phyloP scores from a whole-genome alignment of 331 rosid species.

The Pyracantha coccinea region DNA sequence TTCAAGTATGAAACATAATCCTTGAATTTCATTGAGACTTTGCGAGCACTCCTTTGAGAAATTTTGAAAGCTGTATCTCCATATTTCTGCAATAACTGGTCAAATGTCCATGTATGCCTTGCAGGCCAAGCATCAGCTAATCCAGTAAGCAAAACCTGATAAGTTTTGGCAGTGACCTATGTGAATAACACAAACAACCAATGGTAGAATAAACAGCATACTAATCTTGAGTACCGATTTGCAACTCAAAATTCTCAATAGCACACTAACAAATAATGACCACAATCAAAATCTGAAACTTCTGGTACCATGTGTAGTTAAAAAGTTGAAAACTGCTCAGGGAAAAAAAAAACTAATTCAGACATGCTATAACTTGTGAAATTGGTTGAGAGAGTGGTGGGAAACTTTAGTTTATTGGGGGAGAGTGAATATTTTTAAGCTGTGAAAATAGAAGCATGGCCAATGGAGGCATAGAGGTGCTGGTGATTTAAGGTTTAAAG shows the following conservation, averaged over 20 bases:
- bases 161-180: conserved; percentile 18
- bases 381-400: neutral
- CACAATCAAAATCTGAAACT: neutral
- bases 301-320: neutral
- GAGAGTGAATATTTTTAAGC: neutral
- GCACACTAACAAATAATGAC: neutral
- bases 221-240: conserved; percentile 6
- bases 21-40: conserved; percentile 66
- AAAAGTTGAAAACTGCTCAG: neutral
- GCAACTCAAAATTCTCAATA: conserved; percentile 2
- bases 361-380: neutral
- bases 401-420: neutral
- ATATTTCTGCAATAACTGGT: conserved; percentile 50
- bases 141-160: conserved; percentile 70
- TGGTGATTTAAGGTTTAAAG: neutral
- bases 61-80: conserved; percentile 75
- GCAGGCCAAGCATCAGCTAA: conserved; percentile 91
- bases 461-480: neutral
- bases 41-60: conserved; percentile 71
- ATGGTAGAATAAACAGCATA: conserved; percentile 10
- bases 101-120: conserved; percentile 69
- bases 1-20: conserved; percentile 72
- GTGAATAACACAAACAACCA: conserved; percentile 15
- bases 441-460: neutral
- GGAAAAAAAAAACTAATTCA: neutral